phyloP scores from a whole-genome alignment of 345 rosid species.

The Populus simonii region DNA sequence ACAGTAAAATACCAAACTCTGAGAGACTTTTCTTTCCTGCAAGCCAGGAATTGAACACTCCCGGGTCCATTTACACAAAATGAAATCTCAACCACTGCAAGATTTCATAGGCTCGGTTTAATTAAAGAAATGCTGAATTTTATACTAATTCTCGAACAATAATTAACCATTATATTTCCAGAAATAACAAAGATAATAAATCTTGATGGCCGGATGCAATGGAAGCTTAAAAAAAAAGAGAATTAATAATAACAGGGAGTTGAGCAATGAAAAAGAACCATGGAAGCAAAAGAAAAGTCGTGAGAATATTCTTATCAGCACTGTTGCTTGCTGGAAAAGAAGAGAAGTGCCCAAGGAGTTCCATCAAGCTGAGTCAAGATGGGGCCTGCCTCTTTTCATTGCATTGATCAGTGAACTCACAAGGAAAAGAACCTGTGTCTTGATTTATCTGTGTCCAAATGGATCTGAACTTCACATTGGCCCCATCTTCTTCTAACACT shows the following conservation, averaged over 20 bases:
- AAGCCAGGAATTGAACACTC: no score
- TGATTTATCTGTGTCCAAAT: background rate
- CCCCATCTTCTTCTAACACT: background rate
- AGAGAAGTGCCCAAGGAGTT: background rate
- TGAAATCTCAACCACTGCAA: no score
- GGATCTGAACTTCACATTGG: background rate
- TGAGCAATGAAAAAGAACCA: background rate
- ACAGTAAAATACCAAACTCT: no score
- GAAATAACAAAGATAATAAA: no score
- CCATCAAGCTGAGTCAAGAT: slow-evolving; percentile 25
- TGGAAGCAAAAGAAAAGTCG: background rate
- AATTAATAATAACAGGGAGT: background rate
- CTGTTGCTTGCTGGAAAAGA: background rate
- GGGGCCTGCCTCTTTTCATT: slow-evolving; percentile 7
- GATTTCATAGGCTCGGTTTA: no score
- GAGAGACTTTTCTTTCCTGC: no score
- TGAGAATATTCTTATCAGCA: background rate
- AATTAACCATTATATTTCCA: no score
- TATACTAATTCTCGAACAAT: no score
- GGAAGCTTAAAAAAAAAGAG: no score
- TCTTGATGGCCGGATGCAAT: no score
- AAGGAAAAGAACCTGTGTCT: background rate
- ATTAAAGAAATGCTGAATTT: no score
- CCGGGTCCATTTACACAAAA: no score
- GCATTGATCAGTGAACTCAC: slow-evolving; percentile 10